phyloP scores from a whole-genome alignment of 208 protist genomes.

The Trypanosoma cruzi region DNA sequence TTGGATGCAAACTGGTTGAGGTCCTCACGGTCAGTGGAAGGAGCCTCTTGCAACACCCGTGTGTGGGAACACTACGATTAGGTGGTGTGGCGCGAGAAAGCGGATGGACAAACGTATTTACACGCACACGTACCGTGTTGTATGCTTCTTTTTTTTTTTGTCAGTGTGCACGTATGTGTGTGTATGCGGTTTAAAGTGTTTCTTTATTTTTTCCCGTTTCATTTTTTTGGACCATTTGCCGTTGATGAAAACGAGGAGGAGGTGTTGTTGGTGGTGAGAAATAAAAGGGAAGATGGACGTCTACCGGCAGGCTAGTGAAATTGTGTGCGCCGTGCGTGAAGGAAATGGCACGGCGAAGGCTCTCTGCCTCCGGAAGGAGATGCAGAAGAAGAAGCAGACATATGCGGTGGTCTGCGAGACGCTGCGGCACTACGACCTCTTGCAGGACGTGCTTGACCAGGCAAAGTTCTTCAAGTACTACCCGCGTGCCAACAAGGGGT shows the following conservation, averaged over 20 bases:
- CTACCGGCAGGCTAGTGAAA: conserved; percentile 85
- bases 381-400: conserved; percentile 94
- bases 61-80: conserved; percentile 48
- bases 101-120: not conserved
- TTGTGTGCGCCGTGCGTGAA: conserved; percentile 68
- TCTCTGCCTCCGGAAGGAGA: conserved; percentile 90
- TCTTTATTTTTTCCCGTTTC: not conserved
- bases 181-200: not conserved
- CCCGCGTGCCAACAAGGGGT: conserved; percentile 59
- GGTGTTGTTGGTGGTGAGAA: not conserved
- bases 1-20: conserved; percentile 35
- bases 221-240: not conserved
- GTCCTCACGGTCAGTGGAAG: conserved; percentile 17
- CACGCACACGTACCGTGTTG: not conserved
- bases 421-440: conserved; percentile 83
- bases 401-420: conserved; percentile 94
- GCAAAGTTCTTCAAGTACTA: conserved; percentile 89
- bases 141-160: not conserved
- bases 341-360: conserved; percentile 87
- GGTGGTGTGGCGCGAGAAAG: not conserved
- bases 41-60: conserved; percentile 21
- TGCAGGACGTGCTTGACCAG: conserved; percentile 82
- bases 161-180: not conserved
- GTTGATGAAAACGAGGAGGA: not conserved
- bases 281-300: conserved; percentile 72